These are phyloP conservation scores for Streptanthus diversifolius DNA, from an alignment of 345 rosid genomes.

Conservation along the genomic window DNA sequence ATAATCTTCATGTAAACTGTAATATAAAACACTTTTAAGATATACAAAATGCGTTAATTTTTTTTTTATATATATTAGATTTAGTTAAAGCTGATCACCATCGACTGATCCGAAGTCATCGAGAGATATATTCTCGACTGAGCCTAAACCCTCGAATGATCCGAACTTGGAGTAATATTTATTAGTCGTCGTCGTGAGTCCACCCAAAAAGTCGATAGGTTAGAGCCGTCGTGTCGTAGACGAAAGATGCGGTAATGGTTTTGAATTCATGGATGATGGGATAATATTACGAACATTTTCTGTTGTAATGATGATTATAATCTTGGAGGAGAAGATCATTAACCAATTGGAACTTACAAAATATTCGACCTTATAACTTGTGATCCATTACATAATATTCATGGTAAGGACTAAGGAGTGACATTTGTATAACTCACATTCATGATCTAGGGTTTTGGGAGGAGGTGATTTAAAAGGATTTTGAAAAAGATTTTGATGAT, in stretches of 20 bases:
- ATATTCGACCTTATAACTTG: too few species aligned
- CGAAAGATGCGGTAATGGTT: conserved; percentile 46
- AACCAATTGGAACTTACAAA: too few species aligned
- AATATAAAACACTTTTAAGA: conserved; percentile 10
- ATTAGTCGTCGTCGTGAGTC: conserved; percentile 46
- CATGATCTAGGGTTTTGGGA: conserved; percentile 38
- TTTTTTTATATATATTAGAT: background rate
- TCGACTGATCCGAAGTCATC: conserved; percentile 49
- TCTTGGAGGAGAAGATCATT: conserved; percentile 45
- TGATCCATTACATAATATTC: too few species aligned
- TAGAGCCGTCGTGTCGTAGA: conserved; percentile 81
- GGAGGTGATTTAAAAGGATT: background rate
- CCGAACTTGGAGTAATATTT: conserved; percentile 47
- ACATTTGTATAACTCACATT: conserved; percentile 64
- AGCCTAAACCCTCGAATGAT: conserved; percentile 60
- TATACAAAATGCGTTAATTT: conserved; percentile 14
- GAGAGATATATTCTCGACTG: conserved; percentile 71
- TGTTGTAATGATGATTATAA: conserved; percentile 3
- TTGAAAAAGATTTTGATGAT: conserved; percentile 11
- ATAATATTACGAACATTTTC: conserved; percentile 44
- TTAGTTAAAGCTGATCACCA: background rate
- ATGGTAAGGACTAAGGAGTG: conserved; percentile 37
- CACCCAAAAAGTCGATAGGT: conserved; percentile 74
- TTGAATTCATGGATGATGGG: conserved; percentile 49
- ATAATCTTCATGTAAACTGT: conserved; percentile 21